Conservation (phyloP, 2,329 filamentous ascomycete species). For the Colletotrichum sansevieriae region DNA sequence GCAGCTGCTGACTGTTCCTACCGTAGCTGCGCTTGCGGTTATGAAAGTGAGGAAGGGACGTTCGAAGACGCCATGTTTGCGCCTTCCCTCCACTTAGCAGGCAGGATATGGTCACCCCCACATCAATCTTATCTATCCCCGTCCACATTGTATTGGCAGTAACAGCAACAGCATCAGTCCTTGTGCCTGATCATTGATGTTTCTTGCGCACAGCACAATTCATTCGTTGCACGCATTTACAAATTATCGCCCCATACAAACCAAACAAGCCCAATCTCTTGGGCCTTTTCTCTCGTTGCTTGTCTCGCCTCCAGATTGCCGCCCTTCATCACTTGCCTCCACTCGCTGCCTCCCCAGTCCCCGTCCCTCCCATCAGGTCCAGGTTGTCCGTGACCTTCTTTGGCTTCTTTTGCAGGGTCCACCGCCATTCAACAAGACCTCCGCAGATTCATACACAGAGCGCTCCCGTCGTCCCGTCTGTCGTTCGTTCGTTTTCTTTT, state of each 20-base stretch:
- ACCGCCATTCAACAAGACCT: neutral
- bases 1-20: neutral
- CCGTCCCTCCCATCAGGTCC: neutral
- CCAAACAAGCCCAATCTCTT: conserved; percentile 32
- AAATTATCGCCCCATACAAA: conserved; percentile 14
- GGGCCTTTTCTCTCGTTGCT: conserved; percentile 21
- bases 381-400: neutral
- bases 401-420: conserved; percentile 23
- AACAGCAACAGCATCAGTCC: conserved; percentile 5
- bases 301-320: conserved; percentile 31
- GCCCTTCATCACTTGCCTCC: conserved; percentile 37
- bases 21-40: neutral
- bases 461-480: conserved; percentile 23
- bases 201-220: neutral
- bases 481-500: conserved; percentile 13
- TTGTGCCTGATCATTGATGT: conserved; percentile 1
- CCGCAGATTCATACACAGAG: neutral
- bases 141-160: neutral
- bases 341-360: conserved; percentile 14
- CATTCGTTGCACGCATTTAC: too few species aligned
- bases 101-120: conserved; percentile 20
- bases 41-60: conserved; percentile 8
- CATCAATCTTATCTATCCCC: neutral
- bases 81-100: conserved; percentile 12
- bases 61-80: neutral